phyloP scores from a whole-genome alignment of 495 filamentous ascomycete species.

The Penicillium herquei region DNA sequence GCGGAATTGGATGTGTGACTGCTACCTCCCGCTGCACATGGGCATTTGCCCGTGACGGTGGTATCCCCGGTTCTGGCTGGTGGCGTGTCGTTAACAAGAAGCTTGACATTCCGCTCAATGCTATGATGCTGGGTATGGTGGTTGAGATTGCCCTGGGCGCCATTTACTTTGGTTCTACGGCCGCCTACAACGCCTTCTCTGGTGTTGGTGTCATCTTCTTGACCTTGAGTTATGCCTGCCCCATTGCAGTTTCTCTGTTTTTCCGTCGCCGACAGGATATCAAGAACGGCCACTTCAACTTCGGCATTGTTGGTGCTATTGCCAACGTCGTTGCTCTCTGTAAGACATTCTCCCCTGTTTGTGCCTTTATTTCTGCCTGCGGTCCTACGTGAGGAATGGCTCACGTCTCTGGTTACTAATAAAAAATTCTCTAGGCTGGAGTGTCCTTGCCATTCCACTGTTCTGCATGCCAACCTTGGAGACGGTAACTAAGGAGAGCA shows the following conservation, averaged over 20 bases:
- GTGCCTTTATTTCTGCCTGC: neutral
- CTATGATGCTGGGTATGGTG: slow-evolving; percentile 45
- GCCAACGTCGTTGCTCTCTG: slow-evolving; percentile 53
- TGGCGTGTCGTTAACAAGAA: slow-evolving; percentile 53
- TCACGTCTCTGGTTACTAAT: slow-evolving; percentile 10
- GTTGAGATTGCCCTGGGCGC: slow-evolving; percentile 53
- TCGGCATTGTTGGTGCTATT: slow-evolving; percentile 55
- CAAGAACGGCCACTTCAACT: slow-evolving; percentile 51
- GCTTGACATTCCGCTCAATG: slow-evolving; percentile 53
- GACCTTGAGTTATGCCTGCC: slow-evolving; percentile 53
- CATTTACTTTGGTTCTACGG: slow-evolving; percentile 56
- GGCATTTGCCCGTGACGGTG: slow-evolving; percentile 61
- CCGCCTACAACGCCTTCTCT: slow-evolving; percentile 60
- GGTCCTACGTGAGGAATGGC: too few relatives aligned
- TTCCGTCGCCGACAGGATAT: slow-evolving; percentile 50
- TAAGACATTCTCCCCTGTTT: slow-evolving; percentile 26
- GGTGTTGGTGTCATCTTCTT: slow-evolving; percentile 58
- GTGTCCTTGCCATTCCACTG: slow-evolving; percentile 54
- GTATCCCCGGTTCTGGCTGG: slow-evolving; percentile 59
- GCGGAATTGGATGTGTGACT: slow-evolving; percentile 63
- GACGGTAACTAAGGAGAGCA: slow-evolving; percentile 34
- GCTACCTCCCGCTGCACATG: slow-evolving; percentile 69
- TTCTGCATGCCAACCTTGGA: slow-evolving; percentile 44
- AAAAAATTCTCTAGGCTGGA: slow-evolving; percentile 46
- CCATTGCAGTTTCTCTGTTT: slow-evolving; percentile 51